Percentiles rank a stretch among this genome's conserved stretches.
Conservation (phyloP, 345 rosid genomes). For the Eucalyptus fibrosa region DNA sequence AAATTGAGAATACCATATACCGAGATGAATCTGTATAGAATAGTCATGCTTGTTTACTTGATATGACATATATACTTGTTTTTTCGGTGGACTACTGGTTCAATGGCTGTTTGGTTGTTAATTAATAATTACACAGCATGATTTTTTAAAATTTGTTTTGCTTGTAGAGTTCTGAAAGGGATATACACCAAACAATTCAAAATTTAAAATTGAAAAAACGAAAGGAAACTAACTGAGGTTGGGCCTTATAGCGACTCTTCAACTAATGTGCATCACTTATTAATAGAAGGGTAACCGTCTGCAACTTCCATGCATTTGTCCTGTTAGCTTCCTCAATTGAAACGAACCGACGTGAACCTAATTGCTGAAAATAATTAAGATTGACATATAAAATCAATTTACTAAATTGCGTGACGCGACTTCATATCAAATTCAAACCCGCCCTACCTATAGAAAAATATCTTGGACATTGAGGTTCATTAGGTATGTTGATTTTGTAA, state of each 20-base stretch:
- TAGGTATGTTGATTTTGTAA: background rate
- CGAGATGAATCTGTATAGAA: background rate
- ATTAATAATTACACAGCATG: background rate
- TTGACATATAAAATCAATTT: background rate
- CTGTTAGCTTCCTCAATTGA: background rate
- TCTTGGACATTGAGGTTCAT: background rate
- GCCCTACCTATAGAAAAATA: background rate
- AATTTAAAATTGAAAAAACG: background rate
- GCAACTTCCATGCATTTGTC: background rate
- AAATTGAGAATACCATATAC: background rate
- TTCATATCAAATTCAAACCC: background rate
- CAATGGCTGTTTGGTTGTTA: background rate
- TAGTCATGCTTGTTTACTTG: background rate
- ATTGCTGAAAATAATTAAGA: background rate
- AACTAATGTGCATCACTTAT: background rate
- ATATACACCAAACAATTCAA: background rate
- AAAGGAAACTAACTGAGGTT: background rate
- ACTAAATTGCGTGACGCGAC: background rate
- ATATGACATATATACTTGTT: background rate
- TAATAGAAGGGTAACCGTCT: background rate
- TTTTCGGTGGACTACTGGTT: background rate
- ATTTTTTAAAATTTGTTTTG: background rate
- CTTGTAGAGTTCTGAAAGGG: background rate
- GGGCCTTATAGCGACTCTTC: background rate
- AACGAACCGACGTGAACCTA: background rate